Percentiles rank a stretch among this genome's conserved stretches.
phyloP scores from a whole-genome alignment of 2,329 filamentous ascomycete genomes.

The Aspergillus awamori region DNA sequence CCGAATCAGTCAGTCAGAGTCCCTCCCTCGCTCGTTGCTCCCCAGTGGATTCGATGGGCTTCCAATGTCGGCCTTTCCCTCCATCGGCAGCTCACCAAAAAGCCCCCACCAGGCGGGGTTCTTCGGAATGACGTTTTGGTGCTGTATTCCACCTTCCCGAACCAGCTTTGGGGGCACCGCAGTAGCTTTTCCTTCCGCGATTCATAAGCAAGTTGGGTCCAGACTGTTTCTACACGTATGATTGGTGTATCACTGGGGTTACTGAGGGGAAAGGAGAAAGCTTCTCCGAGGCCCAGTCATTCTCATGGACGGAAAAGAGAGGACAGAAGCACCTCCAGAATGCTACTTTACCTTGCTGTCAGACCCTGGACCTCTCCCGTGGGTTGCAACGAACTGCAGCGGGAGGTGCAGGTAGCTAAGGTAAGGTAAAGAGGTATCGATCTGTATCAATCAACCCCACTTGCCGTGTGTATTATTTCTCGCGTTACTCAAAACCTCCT shows the following conservation, averaged over 20 bases:
- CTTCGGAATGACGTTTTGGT: slow-evolving; percentile 30
- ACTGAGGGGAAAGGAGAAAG: too few relatives aligned
- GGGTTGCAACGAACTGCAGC: background rate
- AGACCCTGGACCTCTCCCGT: background rate
- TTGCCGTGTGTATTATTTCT: background rate
- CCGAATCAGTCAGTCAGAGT: slow-evolving; percentile 9
- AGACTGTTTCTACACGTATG: background rate
- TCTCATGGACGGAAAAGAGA: too few relatives aligned
- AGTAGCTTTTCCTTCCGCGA: slow-evolving; percentile 13
- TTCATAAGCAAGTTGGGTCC: slow-evolving; percentile 24
- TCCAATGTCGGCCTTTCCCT: slow-evolving; percentile 14
- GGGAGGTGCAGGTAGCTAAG: background rate
- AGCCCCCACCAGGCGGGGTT: slow-evolving; percentile 23
- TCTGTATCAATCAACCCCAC: background rate
- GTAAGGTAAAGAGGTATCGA: background rate
- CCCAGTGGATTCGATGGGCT: slow-evolving; percentile 16
- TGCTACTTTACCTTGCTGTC: too few relatives aligned
- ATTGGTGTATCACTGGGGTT: background rate
- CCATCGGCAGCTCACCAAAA: slow-evolving; percentile 7
- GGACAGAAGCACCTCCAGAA: too few relatives aligned
- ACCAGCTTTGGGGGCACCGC: background rate
- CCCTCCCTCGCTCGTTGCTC: background rate
- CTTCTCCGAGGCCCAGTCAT: too few relatives aligned
- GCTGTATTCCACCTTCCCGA: slow-evolving; percentile 12
- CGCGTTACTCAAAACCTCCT: too few relatives aligned